These are phyloP conservation scores for Eimeria falciformis DNA, from an alignment of 169 alveolate genomes.

Conservation along the genomic window DNA sequence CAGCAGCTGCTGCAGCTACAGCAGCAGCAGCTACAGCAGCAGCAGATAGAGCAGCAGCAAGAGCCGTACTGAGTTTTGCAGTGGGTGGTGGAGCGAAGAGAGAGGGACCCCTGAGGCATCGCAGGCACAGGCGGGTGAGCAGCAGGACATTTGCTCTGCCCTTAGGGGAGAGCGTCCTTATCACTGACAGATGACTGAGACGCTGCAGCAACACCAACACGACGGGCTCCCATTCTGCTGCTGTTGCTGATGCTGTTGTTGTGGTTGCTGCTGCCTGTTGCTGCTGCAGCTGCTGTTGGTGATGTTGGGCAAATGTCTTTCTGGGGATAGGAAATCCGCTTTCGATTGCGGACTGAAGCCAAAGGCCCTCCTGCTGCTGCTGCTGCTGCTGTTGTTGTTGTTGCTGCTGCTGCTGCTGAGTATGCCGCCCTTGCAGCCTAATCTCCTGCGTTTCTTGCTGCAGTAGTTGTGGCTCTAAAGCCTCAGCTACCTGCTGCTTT, in stretches of 20 bases:
- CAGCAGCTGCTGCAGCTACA: background rate
- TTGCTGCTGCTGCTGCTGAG: constrained; percentile 40
- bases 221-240: constrained; percentile 30
- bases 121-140: constrained; percentile 11
- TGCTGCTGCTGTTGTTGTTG: constrained; percentile 36
- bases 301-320: background rate
- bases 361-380: constrained; percentile 9
- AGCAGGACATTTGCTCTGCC: constrained; percentile 7
- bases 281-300: constrained; percentile 29
- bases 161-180: background rate
- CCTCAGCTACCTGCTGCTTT: constrained; percentile 13
- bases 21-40: constrained; percentile 23
- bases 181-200: background rate
- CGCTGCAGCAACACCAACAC: constrained; percentile 38
- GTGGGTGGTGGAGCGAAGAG: constrained; percentile 35
- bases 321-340: background rate
- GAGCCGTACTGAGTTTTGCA: background rate
- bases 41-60: constrained; percentile 18
- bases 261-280: background rate
- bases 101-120: constrained; percentile 29
- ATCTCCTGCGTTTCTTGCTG: background rate
- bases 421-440: background rate
- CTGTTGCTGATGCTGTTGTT: constrained; percentile 22
- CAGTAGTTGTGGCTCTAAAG: background rate
- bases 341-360: constrained; percentile 45